Conservation (phyloP, 192 early-diverging fungal genomes). For the Backusella tarrabulga region DNA sequence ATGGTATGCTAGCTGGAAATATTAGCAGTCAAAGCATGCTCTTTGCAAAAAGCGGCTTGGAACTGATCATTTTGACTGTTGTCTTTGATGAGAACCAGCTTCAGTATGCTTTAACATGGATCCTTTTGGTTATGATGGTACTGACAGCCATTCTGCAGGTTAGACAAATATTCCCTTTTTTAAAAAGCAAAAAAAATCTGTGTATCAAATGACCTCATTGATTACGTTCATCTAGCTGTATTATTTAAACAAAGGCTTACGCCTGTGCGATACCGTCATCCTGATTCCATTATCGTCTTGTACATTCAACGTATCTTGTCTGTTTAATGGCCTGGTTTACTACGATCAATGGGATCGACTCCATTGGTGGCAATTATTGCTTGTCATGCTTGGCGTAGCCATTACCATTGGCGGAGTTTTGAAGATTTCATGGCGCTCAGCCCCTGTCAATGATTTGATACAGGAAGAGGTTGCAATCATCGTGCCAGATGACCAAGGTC, state of each 20-base stretch:
- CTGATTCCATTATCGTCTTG: slow-evolving; percentile 75
- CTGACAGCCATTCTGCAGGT: slow-evolving; percentile 55
- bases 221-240: slow-evolving; percentile 50
- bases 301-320: slow-evolving; percentile 68
- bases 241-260: slow-evolving; percentile 74
- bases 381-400: slow-evolving; percentile 66
- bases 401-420: slow-evolving; percentile 64
- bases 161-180: not conserved
- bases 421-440: slow-evolving; percentile 56
- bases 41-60: slow-evolving; percentile 78
- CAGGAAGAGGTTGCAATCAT: slow-evolving; percentile 19
- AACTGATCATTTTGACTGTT: slow-evolving; percentile 62
- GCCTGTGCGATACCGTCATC: slow-evolving; percentile 72
- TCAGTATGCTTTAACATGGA: slow-evolving; percentile 64
- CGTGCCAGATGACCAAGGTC: slow-evolving; percentile 1
- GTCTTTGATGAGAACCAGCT: slow-evolving; percentile 62
- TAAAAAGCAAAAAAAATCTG: not conserved
- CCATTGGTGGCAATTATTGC: slow-evolving; percentile 54
- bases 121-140: slow-evolving; percentile 59
- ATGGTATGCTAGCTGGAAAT: slow-evolving; percentile 67
- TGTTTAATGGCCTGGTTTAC: slow-evolving; percentile 79
- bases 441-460: slow-evolving; percentile 1
- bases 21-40: slow-evolving; percentile 72
- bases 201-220: slow-evolving; percentile 6
- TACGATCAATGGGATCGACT: slow-evolving; percentile 70